Base-by-base conservation (phyloP, 495 filamentous ascomycete genomes). In the Talaromyces liani region DNA sequence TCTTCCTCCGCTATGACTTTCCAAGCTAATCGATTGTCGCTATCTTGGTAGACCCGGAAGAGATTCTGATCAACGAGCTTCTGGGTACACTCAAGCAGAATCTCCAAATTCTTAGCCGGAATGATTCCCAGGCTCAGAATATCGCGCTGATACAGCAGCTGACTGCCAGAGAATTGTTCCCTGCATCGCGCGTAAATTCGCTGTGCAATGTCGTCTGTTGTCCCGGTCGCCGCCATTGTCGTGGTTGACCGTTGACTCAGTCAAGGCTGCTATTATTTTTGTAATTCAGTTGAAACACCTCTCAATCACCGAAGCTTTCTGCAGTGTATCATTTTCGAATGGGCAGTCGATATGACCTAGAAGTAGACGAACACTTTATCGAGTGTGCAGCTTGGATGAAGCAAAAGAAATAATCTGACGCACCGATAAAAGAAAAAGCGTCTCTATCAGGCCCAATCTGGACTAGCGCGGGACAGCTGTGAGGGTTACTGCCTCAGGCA, bases 91-190 rank as follows among this genome's bases (percentile, higher is more conserved):
- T 78, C 71, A 14, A 89, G 67, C 8, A 91, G 83, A 56, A 84
- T 74, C 56, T 77, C 66, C 27, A 87, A 63, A 66, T 88, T 82
- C 61, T 82, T 78, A 6, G 82, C 76, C 4, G 88, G 85, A 20
- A 91, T 79, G 55, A 91, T 74, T 31, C 77, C 74, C 55, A 89
- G 73, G n/a, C 77, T 76, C 20, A 87, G 70, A 2, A 92, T 75
- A 64, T 89, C 87, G n/a, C 83, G 73, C 70, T 91, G 89, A 34
- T 80, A 80, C 71, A 90, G 89, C 9, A 87, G 70, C 34, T 80
- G 79, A 27, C 84, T 78, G 27, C 79, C 55, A 22, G 76, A 70
- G 60, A 73, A 79, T 22, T 74, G 69, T 34, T 68, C 71, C 10
- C 74, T 41, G 45, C 79, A 82, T 36, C 71, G 69, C 54, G 79